Evolutionary conservation across 257 asterid genomes (phyloP).

Genomic region (Datura wrightii): DNA sequence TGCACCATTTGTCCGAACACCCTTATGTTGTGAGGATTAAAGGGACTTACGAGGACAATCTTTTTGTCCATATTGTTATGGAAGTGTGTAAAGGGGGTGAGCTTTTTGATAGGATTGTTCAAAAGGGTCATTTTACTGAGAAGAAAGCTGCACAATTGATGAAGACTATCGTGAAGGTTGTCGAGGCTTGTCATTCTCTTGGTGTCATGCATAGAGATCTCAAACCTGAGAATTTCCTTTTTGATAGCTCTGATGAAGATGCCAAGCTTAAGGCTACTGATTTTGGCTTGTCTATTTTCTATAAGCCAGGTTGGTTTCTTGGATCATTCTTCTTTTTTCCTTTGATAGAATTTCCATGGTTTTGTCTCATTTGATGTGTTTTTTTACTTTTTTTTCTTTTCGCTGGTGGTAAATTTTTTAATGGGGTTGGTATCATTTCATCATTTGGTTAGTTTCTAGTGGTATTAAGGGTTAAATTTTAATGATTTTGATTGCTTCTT

Average conservation of each 20-base stretch:
- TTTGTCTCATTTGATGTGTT: no score
- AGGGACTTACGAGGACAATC: constrained; percentile 40
- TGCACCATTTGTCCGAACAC: constrained; percentile 40
- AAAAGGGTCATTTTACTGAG: constrained; percentile 42
- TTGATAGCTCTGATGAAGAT: constrained; percentile 35
- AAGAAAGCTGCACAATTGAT: constrained; percentile 37
- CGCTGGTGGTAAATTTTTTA: not conserved
- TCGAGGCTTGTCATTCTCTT: constrained; percentile 38
- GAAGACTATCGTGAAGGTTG: constrained; percentile 39
- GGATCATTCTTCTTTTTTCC: not conserved
- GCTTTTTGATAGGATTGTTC: constrained; percentile 41
- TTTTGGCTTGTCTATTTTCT: constrained; percentile 38
- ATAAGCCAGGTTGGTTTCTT: constrained; percentile 37
- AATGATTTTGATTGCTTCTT: not conserved
- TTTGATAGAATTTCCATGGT: not conserved
- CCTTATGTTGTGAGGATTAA: constrained; percentile 38
- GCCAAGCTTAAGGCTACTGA: constrained; percentile 41
- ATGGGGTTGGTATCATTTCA: not conserved
- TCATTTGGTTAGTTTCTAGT: not conserved
- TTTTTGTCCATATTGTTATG: constrained; percentile 40
- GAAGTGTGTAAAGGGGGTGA: constrained; percentile 45
- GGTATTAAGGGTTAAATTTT: not conserved
- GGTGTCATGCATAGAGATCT: constrained; percentile 45
- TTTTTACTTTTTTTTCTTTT: no score
- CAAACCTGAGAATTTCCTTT: constrained; percentile 42